phyloP scores from a whole-genome alignment of 108 stramenopile species.

The Pelagomonas calceolata region DNA sequence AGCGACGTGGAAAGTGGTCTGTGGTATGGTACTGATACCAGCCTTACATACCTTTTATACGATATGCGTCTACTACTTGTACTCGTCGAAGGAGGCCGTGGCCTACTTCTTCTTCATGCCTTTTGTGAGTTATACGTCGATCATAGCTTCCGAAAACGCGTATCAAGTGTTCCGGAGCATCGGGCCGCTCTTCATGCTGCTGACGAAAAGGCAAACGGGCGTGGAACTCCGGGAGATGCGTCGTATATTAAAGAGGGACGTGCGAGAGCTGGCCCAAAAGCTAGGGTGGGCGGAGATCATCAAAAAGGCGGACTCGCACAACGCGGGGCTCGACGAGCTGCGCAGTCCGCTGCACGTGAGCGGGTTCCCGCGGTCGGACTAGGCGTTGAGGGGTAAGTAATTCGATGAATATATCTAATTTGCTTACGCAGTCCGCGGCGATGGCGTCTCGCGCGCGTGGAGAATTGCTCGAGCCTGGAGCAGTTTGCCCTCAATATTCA shows the following conservation, averaged over 20 bases:
- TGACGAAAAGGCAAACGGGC: not conserved
- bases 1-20: slow-evolving; percentile 2
- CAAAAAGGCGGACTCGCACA: not conserved
- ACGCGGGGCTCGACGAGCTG: too few species aligned
- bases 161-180: not conserved
- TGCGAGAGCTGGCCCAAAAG: not conserved
- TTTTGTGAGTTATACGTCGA: not conserved
- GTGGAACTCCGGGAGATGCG: not conserved
- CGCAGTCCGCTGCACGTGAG: too few species aligned
- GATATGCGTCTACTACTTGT: not conserved
- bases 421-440: too few species aligned
- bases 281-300: not conserved
- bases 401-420: too few species aligned
- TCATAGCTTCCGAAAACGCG: not conserved
- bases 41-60: slow-evolving; percentile 1
- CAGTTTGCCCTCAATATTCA: too few species aligned
- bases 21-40: slow-evolving; percentile 1
- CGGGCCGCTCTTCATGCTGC: not conserved
- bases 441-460: too few species aligned
- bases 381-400: too few species aligned
- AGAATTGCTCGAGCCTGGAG: too few species aligned
- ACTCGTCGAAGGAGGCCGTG: slow-evolving; percentile 2
- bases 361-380: too few species aligned
- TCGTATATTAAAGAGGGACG: not conserved
- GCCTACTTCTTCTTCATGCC: slow-evolving; percentile 5